Evolutionary conservation across 2,329 filamentous ascomycete species (phyloP), one percentile per base, ranked within the genome.

Genomic region (Immersiporthe knoxdaviesiana): DNA sequence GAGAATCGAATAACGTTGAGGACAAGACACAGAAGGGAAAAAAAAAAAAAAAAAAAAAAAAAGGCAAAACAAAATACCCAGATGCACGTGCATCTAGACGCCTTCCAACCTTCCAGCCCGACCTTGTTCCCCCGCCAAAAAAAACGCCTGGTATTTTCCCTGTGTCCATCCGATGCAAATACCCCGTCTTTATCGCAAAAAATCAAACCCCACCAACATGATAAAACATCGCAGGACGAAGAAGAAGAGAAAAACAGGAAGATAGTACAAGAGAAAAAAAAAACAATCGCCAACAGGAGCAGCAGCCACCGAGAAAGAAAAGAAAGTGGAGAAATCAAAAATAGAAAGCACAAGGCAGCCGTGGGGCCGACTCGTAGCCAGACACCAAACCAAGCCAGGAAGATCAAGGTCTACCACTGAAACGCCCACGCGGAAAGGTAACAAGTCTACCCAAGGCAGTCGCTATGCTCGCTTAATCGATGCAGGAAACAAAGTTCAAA

Each of bases 121-220:
- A 18, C 41, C 63, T 56, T 37, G 58, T 72, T 70, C 73, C 74
- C n/a, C n/a, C n/a, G n/a, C n/a, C n/a, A n/a, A n/a, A n/a, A 70
- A 71, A 70, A 76, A 79, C 77, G 72, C 78, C 76, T 77, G 75
- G 74, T 78, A 76, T 78, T 74, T 72, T 72, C 74, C 74, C 73
- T 73, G 70, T 59, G 32, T 37, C 70, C 67, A 54, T 39, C 70
- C 67, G 52, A 71, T 69, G 69, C 69, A 65, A 54, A 50, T 65
- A 41, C 47, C 65, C 41, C 50, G 24, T 56, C 63, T 52, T 39
- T 18, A 30, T 21, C 41, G 6, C 61, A 6, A 16, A 39, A 65
- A 8, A 11, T 14, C 2, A 63, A 41, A 41, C 6, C 50, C 60
- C 41, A 30, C 44, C 24, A 61, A 35, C 32, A 60, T 11, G 35